These are phyloP conservation scores for Zelonia costaricensis DNA, from an alignment of 208 protist genomes.

Conservation along the genomic window DNA sequence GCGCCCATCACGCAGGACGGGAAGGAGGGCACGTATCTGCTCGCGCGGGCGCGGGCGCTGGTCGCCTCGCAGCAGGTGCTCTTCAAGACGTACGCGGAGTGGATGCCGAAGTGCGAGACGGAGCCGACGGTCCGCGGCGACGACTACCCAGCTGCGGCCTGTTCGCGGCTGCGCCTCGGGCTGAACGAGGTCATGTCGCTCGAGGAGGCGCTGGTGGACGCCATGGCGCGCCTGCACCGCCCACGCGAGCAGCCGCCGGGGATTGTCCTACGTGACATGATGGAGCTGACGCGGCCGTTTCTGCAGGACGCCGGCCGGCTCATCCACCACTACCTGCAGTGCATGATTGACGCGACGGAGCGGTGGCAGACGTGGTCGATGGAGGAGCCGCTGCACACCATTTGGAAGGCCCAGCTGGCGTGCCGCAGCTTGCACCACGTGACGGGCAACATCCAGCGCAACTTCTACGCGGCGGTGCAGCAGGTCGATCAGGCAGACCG, in stretches of 20 bases:
- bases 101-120: slow-evolving; percentile 37
- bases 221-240: slow-evolving; percentile 47
- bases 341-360: slow-evolving; percentile 69
- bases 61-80: slow-evolving; percentile 17
- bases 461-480: slow-evolving; percentile 57
- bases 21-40: slow-evolving; percentile 32
- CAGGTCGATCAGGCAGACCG: slow-evolving; percentile 33
- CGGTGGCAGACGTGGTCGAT: slow-evolving; percentile 42
- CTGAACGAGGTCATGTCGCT: slow-evolving; percentile 46
- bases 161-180: slow-evolving; percentile 36
- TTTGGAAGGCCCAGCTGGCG: slow-evolving; percentile 46
- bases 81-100: slow-evolving; percentile 26
- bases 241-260: slow-evolving; percentile 26
- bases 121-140: slow-evolving; percentile 57
- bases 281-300: slow-evolving; percentile 54
- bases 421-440: slow-evolving; percentile 47
- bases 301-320: slow-evolving; percentile 44
- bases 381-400: slow-evolving; percentile 33
- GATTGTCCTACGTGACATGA: slow-evolving; percentile 36
- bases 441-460: slow-evolving; percentile 64
- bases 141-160: slow-evolving; percentile 43
- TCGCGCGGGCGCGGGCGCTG: slow-evolving; percentile 8
- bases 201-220: slow-evolving; percentile 48
- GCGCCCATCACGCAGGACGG: slow-evolving; percentile 37
- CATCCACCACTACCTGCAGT: slow-evolving; percentile 58